phyloP scores from a whole-genome alignment of 148 eudicot species.

The Camellia granthamiana region DNA sequence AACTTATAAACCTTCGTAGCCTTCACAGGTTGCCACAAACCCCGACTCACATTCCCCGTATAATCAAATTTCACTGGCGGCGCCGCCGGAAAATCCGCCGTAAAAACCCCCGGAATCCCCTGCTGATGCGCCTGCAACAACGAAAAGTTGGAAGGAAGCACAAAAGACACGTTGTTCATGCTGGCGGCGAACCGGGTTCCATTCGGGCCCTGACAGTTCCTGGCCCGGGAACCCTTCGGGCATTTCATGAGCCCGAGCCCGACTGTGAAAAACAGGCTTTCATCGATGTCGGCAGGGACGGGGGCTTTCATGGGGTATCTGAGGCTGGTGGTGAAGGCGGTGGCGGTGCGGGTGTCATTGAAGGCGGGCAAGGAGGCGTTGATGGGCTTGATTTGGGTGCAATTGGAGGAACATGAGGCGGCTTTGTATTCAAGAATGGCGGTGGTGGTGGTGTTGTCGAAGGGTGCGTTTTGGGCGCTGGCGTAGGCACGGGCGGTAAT shows the following conservation, averaged over 20 bases:
- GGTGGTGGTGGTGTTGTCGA: conserved; percentile 73
- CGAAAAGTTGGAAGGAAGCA: conserved; percentile 57
- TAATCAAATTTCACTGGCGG: conserved; percentile 65
- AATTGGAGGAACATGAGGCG: conserved; percentile 46
- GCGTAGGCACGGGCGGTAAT: conserved; percentile 60
- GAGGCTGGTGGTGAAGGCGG: conserved; percentile 47
- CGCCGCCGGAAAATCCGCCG: conserved; percentile 56
- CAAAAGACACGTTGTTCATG: conserved; percentile 67
- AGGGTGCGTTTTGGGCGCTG: conserved; percentile 64
- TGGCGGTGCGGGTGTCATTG: conserved; percentile 54
- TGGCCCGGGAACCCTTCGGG: conserved; percentile 34
- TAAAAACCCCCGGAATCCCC: conserved; percentile 57
- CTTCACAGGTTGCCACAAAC: conserved; percentile 50
- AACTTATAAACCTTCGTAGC: conserved; percentile 57
- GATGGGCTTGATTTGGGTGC: conserved; percentile 18
- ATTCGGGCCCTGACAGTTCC: conserved; percentile 71
- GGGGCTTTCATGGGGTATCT: conserved; percentile 35
- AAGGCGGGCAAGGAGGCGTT: conserved; percentile 51
- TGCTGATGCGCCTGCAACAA: conserved; percentile 59
- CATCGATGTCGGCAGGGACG: conserved; percentile 51
- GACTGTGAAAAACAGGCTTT: conserved; percentile 49
- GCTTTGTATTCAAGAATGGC: conserved; percentile 62
- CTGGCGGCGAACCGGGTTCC: conserved; percentile 60
- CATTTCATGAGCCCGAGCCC: conserved; percentile 64
- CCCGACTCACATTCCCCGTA: conserved; percentile 69